These are phyloP conservation scores for Aspergillus haitiensis DNA, from an alignment of 495 filamentous ascomycete genomes.

Conservation along the genomic window DNA sequence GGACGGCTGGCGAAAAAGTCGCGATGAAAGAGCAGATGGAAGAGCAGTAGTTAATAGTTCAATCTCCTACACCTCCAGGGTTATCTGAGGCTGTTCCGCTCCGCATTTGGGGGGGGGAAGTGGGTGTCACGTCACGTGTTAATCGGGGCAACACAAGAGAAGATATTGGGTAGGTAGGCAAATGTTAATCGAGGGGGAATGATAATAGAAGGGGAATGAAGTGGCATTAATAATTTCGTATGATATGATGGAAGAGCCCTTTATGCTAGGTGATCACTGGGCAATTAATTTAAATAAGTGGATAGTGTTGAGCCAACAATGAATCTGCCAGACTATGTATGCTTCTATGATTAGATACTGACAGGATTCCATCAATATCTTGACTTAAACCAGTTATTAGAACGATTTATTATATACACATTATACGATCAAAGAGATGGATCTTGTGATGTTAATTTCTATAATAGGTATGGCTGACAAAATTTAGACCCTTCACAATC, in stretches of 20 bases:
- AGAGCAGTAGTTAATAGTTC: too few relatives aligned
- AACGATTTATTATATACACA: too few relatives aligned
- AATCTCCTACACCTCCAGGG: not conserved
- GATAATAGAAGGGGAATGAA: not conserved
- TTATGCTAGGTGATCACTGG: not conserved
- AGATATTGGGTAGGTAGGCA: too few relatives aligned
- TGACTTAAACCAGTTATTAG: too few relatives aligned
- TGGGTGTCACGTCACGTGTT: not conserved
- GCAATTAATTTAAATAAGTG: too few relatives aligned
- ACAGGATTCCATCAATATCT: not conserved
- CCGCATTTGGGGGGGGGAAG: conserved; percentile 40
- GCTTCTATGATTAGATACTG: conserved; percentile 6
- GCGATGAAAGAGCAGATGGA: not conserved
- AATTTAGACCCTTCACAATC: too few relatives aligned
- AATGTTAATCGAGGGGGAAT: too few relatives aligned
- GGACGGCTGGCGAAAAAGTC: not conserved
- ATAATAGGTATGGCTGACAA: too few relatives aligned
- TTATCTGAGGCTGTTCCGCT: conserved; percentile 26
- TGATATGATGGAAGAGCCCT: not conserved
- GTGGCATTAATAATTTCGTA: not conserved
- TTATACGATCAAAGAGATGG: too few relatives aligned
- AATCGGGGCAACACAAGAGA: too few relatives aligned
- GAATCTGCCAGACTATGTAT: not conserved
- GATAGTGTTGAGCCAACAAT: not conserved
- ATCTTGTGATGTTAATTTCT: too few relatives aligned